A percentile compares a stretch with the other conserved stretches of the same genome.
phyloP scores from a whole-genome alignment of 768 basidiomycete genomes.

The Solioccasus polychromus region DNA sequence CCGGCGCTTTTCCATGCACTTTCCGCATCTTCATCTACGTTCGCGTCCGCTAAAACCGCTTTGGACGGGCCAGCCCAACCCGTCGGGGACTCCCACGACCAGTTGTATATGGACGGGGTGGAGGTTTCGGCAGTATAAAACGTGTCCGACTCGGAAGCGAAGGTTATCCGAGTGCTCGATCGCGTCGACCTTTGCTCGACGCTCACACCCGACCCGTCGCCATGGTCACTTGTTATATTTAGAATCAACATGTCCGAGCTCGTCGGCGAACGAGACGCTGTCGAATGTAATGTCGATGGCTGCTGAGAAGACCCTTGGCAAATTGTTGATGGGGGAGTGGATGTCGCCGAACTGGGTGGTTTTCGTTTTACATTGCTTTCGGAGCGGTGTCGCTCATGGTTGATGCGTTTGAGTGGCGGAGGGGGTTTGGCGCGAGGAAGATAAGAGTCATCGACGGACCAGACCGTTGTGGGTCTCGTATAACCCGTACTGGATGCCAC shows the following conservation, averaged over 20 bases:
- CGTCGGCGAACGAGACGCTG: not conserved
- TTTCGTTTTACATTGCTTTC: too few species aligned
- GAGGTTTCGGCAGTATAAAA: too few species aligned
- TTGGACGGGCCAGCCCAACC: conserved; percentile 23
- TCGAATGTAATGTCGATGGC: not conserved
- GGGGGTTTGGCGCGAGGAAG: conserved; percentile 23
- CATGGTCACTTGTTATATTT: not conserved
- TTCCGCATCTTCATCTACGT: not conserved
- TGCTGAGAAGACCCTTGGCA: not conserved
- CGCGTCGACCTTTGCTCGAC: not conserved
- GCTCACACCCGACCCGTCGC: not conserved
- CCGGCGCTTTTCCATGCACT: not conserved
- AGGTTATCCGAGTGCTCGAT: not conserved
- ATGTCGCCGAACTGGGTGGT: not conserved
- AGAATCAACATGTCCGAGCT: not conserved
- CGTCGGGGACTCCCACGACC: conserved; percentile 22
- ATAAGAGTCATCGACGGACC: conserved; percentile 17
- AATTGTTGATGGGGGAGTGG: not conserved
- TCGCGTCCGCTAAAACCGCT: not conserved
- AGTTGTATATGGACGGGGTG: too few species aligned
- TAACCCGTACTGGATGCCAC: not conserved
- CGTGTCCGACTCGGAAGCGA: not conserved
- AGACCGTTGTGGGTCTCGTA: conserved; percentile 1
- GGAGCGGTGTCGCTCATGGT: conserved; percentile 13
- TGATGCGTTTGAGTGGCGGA: conserved; percentile 8